These are phyloP conservation scores for Malassezia globosa DNA, from an alignment of 1,284 basidiomycete species.

Conservation along the genomic window DNA sequence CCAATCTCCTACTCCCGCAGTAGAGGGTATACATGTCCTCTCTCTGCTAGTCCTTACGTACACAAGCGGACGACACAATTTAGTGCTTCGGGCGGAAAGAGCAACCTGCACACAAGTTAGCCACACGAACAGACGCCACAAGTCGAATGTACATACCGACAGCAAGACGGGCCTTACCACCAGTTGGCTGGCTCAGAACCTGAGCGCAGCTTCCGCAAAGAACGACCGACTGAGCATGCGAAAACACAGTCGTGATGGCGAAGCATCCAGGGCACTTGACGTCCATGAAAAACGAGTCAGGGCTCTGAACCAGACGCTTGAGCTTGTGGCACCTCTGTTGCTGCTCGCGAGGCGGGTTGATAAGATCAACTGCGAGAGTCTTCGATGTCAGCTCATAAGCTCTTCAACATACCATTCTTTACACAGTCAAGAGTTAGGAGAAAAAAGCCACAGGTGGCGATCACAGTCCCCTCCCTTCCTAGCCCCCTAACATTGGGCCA, in stretches of 20 bases:
- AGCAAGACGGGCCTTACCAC: constrained; percentile 94
- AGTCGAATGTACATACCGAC: constrained; percentile 66
- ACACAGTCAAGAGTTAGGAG: too few relatives aligned
- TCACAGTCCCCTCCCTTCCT: too few relatives aligned
- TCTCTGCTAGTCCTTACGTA: too few relatives aligned
- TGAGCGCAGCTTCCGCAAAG: constrained; percentile 84
- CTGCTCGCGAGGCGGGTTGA: constrained; percentile 81
- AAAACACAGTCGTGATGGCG: constrained; percentile 87
- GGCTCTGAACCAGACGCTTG: constrained; percentile 92
- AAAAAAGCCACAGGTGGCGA: too few relatives aligned
- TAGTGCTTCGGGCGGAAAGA: constrained; percentile 43
- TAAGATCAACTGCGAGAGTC: constrained; percentile 96
- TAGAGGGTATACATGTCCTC: too few relatives aligned
- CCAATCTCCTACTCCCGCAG: too few relatives aligned
- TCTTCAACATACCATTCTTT: constrained; percentile 6
- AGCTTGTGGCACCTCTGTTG: constrained; percentile 73
- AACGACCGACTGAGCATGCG: constrained; percentile 85
- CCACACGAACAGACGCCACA: too few relatives aligned
- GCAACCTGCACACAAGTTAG: too few relatives aligned
- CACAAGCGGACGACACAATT: too few relatives aligned
- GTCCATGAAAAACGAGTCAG: constrained; percentile 84
- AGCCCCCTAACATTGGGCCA: too few relatives aligned
- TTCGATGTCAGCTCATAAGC: constrained; percentile 45
- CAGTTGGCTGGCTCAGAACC: constrained; percentile 94
- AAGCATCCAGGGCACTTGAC: constrained; percentile 98